Percentiles rank a stretch among this genome's conserved stretches.
Evolutionary conservation across 116 monocot genomes (phyloP).

Genomic region (Zostera marina): DNA sequence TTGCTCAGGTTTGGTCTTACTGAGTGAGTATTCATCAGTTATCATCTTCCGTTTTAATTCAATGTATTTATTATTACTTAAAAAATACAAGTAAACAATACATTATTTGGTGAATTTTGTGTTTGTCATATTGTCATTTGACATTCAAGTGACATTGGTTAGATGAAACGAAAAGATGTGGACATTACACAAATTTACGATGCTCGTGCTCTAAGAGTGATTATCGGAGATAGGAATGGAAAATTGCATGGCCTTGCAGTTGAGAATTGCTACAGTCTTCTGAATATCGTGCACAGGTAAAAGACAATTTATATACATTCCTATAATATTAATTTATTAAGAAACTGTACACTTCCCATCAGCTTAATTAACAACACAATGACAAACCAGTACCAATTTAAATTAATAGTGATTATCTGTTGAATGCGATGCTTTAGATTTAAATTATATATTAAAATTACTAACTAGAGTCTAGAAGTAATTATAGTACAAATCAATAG

Average conservation of each 20-base stretch:
- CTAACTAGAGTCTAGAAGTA: not conserved
- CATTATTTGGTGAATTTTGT: not conserved
- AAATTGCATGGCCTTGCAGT: slow-evolving; percentile 83
- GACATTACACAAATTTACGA: slow-evolving; percentile 72
- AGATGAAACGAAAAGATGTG: slow-evolving; percentile 87
- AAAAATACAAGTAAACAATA: too few species aligned
- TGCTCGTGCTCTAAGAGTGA: slow-evolving; percentile 86
- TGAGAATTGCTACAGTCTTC: slow-evolving; percentile 69
- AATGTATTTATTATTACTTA: too few species aligned
- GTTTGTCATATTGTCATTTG: slow-evolving; percentile 1
- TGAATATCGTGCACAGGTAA: slow-evolving; percentile 84
- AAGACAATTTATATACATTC: not conserved
- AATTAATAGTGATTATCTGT: not conserved
- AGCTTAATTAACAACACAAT: not conserved
- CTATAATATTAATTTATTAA: not conserved
- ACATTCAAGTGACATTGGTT: slow-evolving; percentile 4
- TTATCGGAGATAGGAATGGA: slow-evolving; percentile 84
- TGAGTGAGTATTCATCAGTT: too few species aligned
- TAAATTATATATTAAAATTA: not conserved
- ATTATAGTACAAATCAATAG: not conserved
- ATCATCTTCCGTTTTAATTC: too few species aligned
- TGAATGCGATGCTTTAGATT: not conserved
- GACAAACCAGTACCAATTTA: too few species aligned
- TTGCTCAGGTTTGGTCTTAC: too few species aligned
- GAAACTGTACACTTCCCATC: not conserved